A percentile compares a stretch with the other conserved stretches of the same genome.
phyloP scores from a whole-genome alignment of 169 alveolate species.

The Plasmodium falciparum region DNA sequence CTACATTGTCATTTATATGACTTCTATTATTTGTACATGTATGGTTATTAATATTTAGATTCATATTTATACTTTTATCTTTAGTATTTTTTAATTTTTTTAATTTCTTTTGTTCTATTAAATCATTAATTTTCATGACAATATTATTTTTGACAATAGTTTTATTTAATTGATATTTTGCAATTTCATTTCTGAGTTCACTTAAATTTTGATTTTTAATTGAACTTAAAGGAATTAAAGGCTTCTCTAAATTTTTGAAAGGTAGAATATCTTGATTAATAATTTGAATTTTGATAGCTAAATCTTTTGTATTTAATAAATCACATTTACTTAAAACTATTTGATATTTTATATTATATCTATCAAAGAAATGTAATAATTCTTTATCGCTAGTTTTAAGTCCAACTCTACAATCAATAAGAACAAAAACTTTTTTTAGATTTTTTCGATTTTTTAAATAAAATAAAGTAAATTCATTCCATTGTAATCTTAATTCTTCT shows the following conservation, averaged over 20 bases:
- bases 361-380: constrained; percentile 82
- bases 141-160: constrained; percentile 73
- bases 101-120: constrained; percentile 51
- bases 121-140: constrained; percentile 69
- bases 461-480: constrained; percentile 84
- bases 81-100: constrained; percentile 21
- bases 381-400: constrained; percentile 83
- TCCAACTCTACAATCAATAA: constrained; percentile 84
- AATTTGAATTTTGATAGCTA: constrained; percentile 68
- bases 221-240: constrained; percentile 82
- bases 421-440: constrained; percentile 80
- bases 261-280: constrained; percentile 71
- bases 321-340: constrained; percentile 86
- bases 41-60: too few species aligned
- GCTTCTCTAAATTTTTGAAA: constrained; percentile 77
- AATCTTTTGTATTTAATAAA: constrained; percentile 67
- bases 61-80: background rate
- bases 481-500: constrained; percentile 79
- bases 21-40: background rate
- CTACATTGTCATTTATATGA: background rate
- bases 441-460: constrained; percentile 82
- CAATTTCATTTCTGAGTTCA: constrained; percentile 79
- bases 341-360: constrained; percentile 82
- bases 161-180: constrained; percentile 79
- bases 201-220: constrained; percentile 82